phyloP scores from a whole-genome alignment of 805 yeast genomes.

The Saccharomycopsis capsularis region DNA sequence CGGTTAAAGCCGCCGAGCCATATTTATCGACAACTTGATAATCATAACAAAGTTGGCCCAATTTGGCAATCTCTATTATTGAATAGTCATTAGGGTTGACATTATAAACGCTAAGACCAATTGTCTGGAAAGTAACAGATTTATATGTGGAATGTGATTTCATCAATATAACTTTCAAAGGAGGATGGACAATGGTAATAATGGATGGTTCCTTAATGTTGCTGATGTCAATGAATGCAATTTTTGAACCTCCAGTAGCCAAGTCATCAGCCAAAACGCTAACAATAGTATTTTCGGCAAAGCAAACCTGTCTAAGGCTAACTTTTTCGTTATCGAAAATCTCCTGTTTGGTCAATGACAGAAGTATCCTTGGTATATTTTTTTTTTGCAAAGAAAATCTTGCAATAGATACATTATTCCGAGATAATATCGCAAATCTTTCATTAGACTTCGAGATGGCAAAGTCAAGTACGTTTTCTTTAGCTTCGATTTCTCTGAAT shows the following conservation, averaged over 20 bases:
- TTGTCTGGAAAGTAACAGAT: conserved; percentile 48
- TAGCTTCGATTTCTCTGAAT: conserved; percentile 55
- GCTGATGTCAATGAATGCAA: conserved; percentile 43
- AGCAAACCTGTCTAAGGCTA: conserved; percentile 55
- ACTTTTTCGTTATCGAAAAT: not conserved
- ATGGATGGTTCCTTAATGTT: conserved; percentile 38
- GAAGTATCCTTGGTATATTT: conserved; percentile 4
- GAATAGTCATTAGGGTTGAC: conserved; percentile 29
- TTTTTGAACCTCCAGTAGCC: conserved; percentile 36
- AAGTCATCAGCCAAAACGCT: conserved; percentile 51
- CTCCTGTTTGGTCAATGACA: not conserved
- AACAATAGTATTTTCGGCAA: conserved; percentile 43
- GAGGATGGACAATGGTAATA: conserved; percentile 36
- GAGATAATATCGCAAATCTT: conserved; percentile 40
- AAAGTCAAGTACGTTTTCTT: conserved; percentile 50
- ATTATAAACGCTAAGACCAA: conserved; percentile 50
- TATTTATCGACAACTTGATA: conserved; percentile 35
- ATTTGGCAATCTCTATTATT: conserved; percentile 36
- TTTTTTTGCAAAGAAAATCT: conserved; percentile 8
- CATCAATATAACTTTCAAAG: conserved; percentile 47
- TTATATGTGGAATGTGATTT: conserved; percentile 49
- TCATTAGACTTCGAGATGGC: conserved; percentile 59
- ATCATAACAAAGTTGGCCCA: conserved; percentile 67
- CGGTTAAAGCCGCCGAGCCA: conserved; percentile 23
- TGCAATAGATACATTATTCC: conserved; percentile 4